These are phyloP conservation scores for Camellia lanceoleosa DNA, from an alignment of 148 eudicot species.

Conservation along the genomic window DNA sequence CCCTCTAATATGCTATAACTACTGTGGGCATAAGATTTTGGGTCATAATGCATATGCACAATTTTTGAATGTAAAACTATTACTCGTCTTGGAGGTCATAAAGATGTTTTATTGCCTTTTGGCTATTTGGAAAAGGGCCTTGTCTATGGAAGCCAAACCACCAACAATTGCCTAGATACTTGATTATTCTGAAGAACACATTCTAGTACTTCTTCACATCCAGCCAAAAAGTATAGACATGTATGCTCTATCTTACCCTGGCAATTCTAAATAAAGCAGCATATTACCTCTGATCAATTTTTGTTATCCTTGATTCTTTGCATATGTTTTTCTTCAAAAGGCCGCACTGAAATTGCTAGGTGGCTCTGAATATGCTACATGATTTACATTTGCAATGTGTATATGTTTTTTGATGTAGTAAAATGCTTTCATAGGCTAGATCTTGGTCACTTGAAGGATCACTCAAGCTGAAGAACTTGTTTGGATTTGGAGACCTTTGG, in stretches of 20 bases:
- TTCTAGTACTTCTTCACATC: not conserved
- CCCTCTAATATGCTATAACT: not conserved
- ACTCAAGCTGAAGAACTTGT: slow-evolving; percentile 67
- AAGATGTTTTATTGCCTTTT: not conserved
- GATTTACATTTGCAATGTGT: not conserved
- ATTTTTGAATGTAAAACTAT: not conserved
- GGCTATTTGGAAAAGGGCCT: not conserved
- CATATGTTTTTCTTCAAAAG: not conserved
- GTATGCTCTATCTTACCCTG: not conserved
- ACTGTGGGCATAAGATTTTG: not conserved
- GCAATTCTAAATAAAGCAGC: not conserved
- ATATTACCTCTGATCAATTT: not conserved
- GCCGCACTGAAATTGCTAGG: not conserved
- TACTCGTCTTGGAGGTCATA: not conserved
- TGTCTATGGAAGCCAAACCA: not conserved
- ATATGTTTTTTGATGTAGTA: slow-evolving; percentile 4
- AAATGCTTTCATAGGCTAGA: slow-evolving; percentile 63
- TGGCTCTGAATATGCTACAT: not conserved
- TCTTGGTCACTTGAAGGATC: slow-evolving; percentile 82
- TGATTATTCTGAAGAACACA: not conserved
- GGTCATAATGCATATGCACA: not conserved
- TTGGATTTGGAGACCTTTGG: slow-evolving; percentile 90
- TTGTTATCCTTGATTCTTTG: not conserved
- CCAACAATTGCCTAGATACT: not conserved
- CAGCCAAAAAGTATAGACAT: not conserved